phyloP scores from a whole-genome alignment of 2,329 filamentous ascomycete species.

The Aureobasidium sp. region DNA sequence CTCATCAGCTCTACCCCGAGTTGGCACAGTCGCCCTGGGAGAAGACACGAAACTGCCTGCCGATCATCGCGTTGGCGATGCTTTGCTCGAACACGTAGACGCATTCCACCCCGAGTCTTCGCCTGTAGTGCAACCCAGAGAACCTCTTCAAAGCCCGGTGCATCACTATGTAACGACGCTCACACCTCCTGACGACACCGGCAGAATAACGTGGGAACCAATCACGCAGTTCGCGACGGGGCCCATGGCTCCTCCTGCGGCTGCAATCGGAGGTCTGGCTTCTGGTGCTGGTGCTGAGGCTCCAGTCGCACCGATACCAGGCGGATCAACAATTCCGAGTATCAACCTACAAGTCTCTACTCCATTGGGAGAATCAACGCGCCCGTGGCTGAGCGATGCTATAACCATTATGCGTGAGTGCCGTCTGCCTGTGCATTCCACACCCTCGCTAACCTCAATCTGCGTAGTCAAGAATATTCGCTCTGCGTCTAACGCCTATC shows the following conservation, averaged over 20 bases:
- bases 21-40: background rate
- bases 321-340: background rate
- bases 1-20: background rate
- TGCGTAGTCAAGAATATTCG: slow-evolving; percentile 30
- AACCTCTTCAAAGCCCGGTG: slow-evolving; percentile 24
- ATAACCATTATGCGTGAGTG: slow-evolving; percentile 24
- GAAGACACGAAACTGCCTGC: slow-evolving; percentile 7
- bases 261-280: slow-evolving; percentile 24
- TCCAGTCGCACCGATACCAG: background rate
- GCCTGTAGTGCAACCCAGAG: slow-evolving; percentile 7
- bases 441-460: background rate
- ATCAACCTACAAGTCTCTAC: slow-evolving; percentile 8
- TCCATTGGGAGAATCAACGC: background rate
- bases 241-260: slow-evolving; percentile 33
- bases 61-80: slow-evolving; percentile 16
- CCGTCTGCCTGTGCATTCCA: background rate
- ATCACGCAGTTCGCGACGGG: slow-evolving; percentile 29
- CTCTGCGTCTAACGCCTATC: slow-evolving; percentile 20
- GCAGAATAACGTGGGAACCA: slow-evolving; percentile 31
- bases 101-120: background rate
- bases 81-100: slow-evolving; percentile 4
- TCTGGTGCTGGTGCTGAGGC: slow-evolving; percentile 5
- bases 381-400: slow-evolving; percentile 23
- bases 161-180: slow-evolving; percentile 33
- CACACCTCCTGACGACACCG: slow-evolving; percentile 38